Conservation (phyloP, 305 asterid genomes). For the Fraxinus platypoda region DNA sequence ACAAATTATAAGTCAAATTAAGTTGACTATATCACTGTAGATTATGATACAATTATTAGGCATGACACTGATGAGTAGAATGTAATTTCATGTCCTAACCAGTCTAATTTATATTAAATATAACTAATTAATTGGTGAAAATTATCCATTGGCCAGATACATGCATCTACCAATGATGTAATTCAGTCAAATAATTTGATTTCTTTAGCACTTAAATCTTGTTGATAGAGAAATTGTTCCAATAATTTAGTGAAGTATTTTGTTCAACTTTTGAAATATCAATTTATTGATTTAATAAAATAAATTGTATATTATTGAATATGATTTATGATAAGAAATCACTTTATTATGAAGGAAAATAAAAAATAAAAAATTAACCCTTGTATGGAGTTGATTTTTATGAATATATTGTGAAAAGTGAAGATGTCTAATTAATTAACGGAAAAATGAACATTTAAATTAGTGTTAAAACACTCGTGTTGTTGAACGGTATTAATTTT, state of each 20-base stretch:
- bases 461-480: too few species aligned
- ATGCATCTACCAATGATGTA: background rate
- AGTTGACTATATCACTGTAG: background rate
- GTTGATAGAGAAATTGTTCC: background rate
- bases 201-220: background rate
- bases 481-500: too few species aligned
- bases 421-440: too few species aligned
- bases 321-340: too few species aligned
- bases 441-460: too few species aligned
- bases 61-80: too few species aligned
- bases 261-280: background rate
- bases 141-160: background rate
- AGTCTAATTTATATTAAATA: background rate
- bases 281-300: too few species aligned
- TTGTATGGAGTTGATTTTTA: too few species aligned
- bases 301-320: too few species aligned
- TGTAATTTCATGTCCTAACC: background rate
- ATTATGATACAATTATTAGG: background rate
- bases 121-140: background rate
- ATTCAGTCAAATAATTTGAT: background rate
- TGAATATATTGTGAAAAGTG: too few species aligned
- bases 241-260: background rate
- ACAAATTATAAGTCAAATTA: background rate
- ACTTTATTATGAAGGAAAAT: too few species aligned
- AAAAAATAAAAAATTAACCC: too few species aligned